phyloP scores from a whole-genome alignment of 495 filamentous ascomycete genomes.

The Penicillium atrosanguineum region DNA sequence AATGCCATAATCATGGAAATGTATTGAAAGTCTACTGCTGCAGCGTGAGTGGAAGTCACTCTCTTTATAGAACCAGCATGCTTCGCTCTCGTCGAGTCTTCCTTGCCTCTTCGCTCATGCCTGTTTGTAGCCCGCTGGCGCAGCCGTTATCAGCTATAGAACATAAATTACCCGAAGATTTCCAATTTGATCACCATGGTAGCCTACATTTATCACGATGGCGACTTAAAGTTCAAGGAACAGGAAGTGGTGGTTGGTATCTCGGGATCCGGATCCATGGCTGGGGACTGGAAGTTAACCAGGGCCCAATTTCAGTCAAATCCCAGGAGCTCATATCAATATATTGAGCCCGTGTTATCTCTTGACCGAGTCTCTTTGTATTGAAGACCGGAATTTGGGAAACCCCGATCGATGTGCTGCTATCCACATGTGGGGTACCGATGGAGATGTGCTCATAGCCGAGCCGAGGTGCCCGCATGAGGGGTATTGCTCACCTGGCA shows the following conservation, averaged over 20 bases:
- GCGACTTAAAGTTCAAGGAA: constrained; percentile 47
- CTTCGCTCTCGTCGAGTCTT: constrained; percentile 46
- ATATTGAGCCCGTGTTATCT: too few species aligned
- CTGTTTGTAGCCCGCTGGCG: background rate
- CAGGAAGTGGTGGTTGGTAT: constrained; percentile 25
- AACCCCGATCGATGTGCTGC: background rate
- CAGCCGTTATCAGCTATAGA: constrained; percentile 54
- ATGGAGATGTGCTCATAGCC: constrained; percentile 4
- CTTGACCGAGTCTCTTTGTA: too few species aligned
- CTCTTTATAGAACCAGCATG: constrained; percentile 51
- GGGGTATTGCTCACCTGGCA: background rate
- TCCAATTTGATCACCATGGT: constrained; percentile 51
- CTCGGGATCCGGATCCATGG: constrained; percentile 22
- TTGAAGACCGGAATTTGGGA: constrained; percentile 2
- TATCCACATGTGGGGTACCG: constrained; percentile 15
- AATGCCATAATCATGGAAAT: too few species aligned
- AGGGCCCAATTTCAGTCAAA: background rate
- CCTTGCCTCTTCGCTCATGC: constrained; percentile 49
- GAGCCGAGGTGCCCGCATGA: constrained; percentile 20
- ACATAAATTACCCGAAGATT: constrained; percentile 59
- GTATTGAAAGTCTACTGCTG: constrained; percentile 31
- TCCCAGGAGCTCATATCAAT: background rate
- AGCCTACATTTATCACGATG: constrained; percentile 60
- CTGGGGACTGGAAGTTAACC: constrained; percentile 1
- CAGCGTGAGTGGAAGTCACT: constrained; percentile 50